These are phyloP conservation scores for Kodamaea restingae DNA, from an alignment of 805 yeast species.

Conservation along the genomic window DNA sequence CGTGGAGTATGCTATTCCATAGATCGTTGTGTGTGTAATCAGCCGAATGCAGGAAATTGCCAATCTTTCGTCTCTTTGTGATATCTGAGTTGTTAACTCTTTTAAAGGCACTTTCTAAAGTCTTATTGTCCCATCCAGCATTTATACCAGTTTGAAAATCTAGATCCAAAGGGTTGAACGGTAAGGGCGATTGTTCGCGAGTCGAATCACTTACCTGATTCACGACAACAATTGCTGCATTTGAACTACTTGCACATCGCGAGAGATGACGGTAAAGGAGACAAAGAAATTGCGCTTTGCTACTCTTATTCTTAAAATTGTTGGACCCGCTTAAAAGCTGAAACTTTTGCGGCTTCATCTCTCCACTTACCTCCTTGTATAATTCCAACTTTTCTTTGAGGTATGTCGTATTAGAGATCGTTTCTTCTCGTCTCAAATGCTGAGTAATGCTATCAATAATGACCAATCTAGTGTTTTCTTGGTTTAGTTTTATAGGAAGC, in stretches of 20 bases:
- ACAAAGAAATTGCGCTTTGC: conserved; percentile 17
- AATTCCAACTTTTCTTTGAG: conserved; percentile 26
- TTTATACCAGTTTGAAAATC: conserved; percentile 18
- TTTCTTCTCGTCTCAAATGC: conserved; percentile 61
- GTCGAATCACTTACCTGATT: conserved; percentile 24
- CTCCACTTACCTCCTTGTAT: conserved; percentile 16
- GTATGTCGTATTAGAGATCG: conserved; percentile 33
- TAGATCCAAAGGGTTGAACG: conserved; percentile 15
- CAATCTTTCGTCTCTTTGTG: neutral
- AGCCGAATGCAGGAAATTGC: neutral
- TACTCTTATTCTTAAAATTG: conserved; percentile 20
- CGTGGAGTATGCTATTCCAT: neutral
- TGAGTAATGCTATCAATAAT: conserved; percentile 83
- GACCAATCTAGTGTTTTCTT: conserved; percentile 47
- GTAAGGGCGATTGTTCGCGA: neutral
- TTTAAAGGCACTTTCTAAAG: conserved; percentile 2
- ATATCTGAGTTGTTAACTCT: neutral
- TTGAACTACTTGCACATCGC: conserved; percentile 14
- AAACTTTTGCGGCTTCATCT: conserved; percentile 16
- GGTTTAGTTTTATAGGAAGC: conserved; percentile 43
- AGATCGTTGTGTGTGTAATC: neutral
- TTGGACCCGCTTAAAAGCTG: conserved; percentile 20
- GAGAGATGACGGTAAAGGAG: conserved; percentile 18
- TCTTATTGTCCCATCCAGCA: conserved; percentile 20
- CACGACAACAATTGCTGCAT: conserved; percentile 20